phyloP scores from a whole-genome alignment of 306 rosid species.

The Cucurbita ficifolia region DNA sequence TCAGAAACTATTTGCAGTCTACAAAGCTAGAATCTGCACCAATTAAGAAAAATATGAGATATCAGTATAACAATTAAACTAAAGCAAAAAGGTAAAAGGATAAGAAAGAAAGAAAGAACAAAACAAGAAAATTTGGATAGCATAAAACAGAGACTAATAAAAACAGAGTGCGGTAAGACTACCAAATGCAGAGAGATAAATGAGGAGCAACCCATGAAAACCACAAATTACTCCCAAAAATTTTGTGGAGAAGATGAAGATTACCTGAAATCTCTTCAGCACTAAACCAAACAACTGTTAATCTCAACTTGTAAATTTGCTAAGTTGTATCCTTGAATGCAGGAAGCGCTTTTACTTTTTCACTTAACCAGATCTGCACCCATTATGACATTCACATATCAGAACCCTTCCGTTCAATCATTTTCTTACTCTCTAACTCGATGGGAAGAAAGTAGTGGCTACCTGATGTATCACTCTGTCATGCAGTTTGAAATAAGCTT shows the following conservation, averaged over 20 bases:
- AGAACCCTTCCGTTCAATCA: neutral
- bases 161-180: neutral
- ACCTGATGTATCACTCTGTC: neutral
- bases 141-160: neutral
- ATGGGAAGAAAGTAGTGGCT: neutral
- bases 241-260: neutral
- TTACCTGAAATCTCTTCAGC: neutral
- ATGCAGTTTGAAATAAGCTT: neutral
- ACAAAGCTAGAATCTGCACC: neutral
- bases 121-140: neutral
- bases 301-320: neutral
- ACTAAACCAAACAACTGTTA: neutral
- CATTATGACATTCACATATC: neutral
- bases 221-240: neutral
- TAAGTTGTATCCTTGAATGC: neutral
- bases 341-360: neutral
- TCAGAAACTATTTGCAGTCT: conserved; percentile 14
- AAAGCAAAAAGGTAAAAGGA: neutral
- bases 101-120: neutral
- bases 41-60: neutral
- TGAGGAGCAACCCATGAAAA: neutral
- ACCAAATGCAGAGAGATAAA: neutral
- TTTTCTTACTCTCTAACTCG: neutral
- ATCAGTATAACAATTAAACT: neutral
- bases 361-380: neutral